A percentile compares a stretch with the other conserved stretches of the same genome.
Evolutionary conservation across 2,329 filamentous ascomycete genomes (phyloP).

Genomic region (Verticillium longisporum): DNA sequence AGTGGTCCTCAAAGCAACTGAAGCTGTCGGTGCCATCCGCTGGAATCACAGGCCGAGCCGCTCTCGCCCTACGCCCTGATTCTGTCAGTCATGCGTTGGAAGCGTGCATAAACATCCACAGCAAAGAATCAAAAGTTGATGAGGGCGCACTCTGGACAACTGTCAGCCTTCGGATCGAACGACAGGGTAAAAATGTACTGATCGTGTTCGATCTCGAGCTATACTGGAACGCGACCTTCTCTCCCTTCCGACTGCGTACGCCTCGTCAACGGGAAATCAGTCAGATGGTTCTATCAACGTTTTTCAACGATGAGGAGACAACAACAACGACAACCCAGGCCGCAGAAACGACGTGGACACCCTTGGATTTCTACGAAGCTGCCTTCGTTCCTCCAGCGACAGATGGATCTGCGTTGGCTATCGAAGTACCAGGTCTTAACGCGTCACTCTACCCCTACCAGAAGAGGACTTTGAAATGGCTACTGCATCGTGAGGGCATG

Average conservation of each 20-base stretch:
- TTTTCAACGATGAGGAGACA: slow-evolving; percentile 21
- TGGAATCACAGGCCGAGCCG: neutral
- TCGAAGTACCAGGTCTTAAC: slow-evolving; percentile 35
- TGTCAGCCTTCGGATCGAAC: slow-evolving; percentile 22
- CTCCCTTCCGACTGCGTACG: slow-evolving; percentile 22
- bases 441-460: slow-evolving; percentile 66
- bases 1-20: neutral
- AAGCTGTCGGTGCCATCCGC: neutral
- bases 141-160: slow-evolving; percentile 27
- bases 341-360: slow-evolving; percentile 26
- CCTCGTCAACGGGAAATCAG: slow-evolving; percentile 22
- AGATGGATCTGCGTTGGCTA: slow-evolving; percentile 26
- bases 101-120: neutral
- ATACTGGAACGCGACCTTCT: slow-evolving; percentile 34
- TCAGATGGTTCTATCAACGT: slow-evolving; percentile 26
- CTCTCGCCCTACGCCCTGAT: neutral
- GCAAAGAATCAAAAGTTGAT: neutral
- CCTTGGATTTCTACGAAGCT: slow-evolving; percentile 61
- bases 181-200: slow-evolving; percentile 15
- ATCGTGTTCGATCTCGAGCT: slow-evolving; percentile 27
- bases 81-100: neutral
- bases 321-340: slow-evolving; percentile 4
- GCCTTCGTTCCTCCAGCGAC: slow-evolving; percentile 53
- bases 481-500: slow-evolving; percentile 59
- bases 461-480: slow-evolving; percentile 62